Evolutionary conservation across 352 stramenopile species (phyloP), one percentile per base, ranked within the genome.

Genomic region (Peronospora tabacina): DNA sequence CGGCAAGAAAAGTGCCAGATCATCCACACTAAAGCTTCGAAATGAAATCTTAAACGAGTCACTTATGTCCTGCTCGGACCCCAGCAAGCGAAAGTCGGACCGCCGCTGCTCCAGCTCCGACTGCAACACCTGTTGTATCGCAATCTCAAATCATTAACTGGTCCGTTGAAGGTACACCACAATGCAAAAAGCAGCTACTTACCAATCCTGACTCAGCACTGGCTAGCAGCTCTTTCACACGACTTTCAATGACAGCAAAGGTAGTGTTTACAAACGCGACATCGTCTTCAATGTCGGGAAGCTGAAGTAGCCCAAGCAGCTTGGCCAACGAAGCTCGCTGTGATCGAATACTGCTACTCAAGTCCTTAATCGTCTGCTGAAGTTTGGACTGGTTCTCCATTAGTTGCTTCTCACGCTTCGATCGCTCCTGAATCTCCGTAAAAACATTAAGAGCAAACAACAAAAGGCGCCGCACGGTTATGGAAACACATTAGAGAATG

Each of bases 1-100:
- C 0, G 83, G 83, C 33, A 94, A 61, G 44, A 94, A 94, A 3
- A 94, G 61, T 35, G 83, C 83, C 44, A 94, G 32, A 39, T 94
- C 83, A 55, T 89, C 87, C 39, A 84, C 75, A 30, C 67, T 69
- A 52, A 94, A 94, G 48, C 72, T 83, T 9, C 75, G 79, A 52
- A 91, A 94, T 11, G 83, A 90, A 36, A 94, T 94, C 60, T 91
- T 94, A 47, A 85, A 90, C 39, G 68, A 85, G 49, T 85, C 69
- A 52, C 56, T 63, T 34, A 66, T 41, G 38, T 77, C 66, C 34
- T 84, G 70, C 51, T 85, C 74, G 10, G 76, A 75, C 48, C 73
- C 67, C 36, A 83, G 65, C 33, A 85, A 55, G 40, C 65, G 75
- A 55, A 87, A 69, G 49, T 85, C 75, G 16, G 82, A 73, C 32